phyloP scores from a whole-genome alignment of 768 basidiomycete species.

The Trametes meyenii region DNA sequence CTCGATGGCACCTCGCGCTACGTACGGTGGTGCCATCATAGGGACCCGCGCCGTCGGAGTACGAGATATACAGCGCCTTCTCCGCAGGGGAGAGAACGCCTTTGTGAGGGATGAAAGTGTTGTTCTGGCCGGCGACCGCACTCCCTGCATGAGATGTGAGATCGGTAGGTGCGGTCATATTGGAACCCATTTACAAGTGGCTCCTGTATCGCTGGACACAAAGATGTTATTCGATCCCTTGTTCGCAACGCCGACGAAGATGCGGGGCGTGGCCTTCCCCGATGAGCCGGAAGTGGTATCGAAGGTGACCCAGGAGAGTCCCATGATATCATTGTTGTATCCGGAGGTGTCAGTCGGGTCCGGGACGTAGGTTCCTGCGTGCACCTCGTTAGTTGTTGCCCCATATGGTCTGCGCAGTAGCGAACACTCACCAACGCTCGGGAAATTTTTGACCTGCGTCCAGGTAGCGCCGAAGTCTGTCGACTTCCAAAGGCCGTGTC shows the following conservation, averaged over 20 bases:
- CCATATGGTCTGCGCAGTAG: neutral
- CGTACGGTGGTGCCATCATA: constrained; percentile 53
- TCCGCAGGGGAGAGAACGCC: constrained; percentile 64
- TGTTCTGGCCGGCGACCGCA: constrained; percentile 60
- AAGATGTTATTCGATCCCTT: constrained; percentile 57
- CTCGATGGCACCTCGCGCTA: neutral
- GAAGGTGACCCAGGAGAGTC: constrained; percentile 66
- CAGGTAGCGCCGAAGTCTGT: constrained; percentile 60
- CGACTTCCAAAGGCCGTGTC: constrained; percentile 69
- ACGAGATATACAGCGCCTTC: constrained; percentile 59
- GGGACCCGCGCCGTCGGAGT: constrained; percentile 62
- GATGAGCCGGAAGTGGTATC: constrained; percentile 57
- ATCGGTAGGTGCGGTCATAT: neutral
- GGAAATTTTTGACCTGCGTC: constrained; percentile 61
- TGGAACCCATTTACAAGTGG: constrained; percentile 49
- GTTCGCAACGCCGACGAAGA: constrained; percentile 70
- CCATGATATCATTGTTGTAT: constrained; percentile 41
- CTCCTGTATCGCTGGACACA: constrained; percentile 57
- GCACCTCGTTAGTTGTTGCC: too few relatives aligned
- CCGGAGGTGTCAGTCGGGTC: constrained; percentile 54
- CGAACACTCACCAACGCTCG: constrained; percentile 50
- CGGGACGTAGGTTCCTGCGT: constrained; percentile 52
- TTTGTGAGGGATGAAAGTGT: constrained; percentile 63
- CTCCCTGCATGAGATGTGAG: constrained; percentile 43
- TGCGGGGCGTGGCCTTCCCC: constrained; percentile 58